Percentiles rank a stretch among this genome's conserved stretches.
Evolutionary conservation across 2,329 filamentous ascomycete genomes (phyloP).

Genomic region (Zymoseptoria pseudotritici): DNA sequence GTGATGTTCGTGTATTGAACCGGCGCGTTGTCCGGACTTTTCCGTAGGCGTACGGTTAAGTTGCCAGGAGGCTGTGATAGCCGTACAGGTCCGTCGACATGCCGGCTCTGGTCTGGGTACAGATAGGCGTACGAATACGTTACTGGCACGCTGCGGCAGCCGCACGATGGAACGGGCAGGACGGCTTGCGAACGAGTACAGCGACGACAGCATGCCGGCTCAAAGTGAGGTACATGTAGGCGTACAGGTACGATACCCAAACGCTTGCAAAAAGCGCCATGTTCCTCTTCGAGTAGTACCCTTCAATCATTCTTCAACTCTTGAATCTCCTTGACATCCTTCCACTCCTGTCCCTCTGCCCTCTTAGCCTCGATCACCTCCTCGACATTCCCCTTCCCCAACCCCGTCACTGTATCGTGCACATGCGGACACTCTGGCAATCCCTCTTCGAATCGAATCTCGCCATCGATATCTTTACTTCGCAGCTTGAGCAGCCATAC

Average conservation of each 20-base stretch:
- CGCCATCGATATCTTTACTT: constrained; percentile 16
- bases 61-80: too few relatives aligned
- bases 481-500: constrained; percentile 23
- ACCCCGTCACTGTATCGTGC: constrained; percentile 14
- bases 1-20: too few relatives aligned
- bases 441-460: constrained; percentile 13
- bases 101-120: too few relatives aligned
- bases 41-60: too few relatives aligned
- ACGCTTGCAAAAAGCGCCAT: not conserved
- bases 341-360: constrained; percentile 10
- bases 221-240: not conserved
- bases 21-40: too few relatives aligned
- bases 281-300: not conserved
- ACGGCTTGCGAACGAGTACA: too few relatives aligned
- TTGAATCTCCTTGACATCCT: constrained; percentile 6
- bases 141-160: too few relatives aligned
- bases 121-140: too few relatives aligned
- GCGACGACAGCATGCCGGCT: too few relatives aligned
- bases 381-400: constrained; percentile 20
- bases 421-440: constrained; percentile 22
- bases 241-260: not conserved
- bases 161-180: too few relatives aligned
- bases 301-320: not conserved
- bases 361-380: constrained; percentile 18
- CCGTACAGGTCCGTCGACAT: too few relatives aligned